phyloP scores from a whole-genome alignment of 2,329 filamentous ascomycete genomes.

The Fusarium papillatum region DNA sequence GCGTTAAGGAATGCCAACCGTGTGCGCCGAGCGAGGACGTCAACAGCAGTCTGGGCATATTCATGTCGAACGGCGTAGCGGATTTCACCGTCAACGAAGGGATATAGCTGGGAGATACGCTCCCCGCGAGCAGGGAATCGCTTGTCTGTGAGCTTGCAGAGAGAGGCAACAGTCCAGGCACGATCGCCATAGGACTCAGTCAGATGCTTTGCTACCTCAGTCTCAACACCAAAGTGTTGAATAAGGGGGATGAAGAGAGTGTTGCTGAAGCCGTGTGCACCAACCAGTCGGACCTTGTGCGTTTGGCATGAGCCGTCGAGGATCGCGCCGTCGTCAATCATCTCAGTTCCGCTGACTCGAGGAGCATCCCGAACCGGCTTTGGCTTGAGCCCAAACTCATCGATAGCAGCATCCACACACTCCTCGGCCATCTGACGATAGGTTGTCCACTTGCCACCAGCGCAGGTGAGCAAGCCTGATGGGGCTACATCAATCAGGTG shows the following conservation, averaged over 20 bases:
- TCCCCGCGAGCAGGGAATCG: slow-evolving; percentile 88
- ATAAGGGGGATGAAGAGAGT: slow-evolving; percentile 95
- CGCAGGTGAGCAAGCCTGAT: slow-evolving; percentile 86
- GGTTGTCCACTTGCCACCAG: slow-evolving; percentile 93
- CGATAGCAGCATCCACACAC: slow-evolving; percentile 84
- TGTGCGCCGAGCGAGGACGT: slow-evolving; percentile 88
- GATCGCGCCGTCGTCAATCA: slow-evolving; percentile 77
- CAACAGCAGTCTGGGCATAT: slow-evolving; percentile 91
- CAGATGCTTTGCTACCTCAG: slow-evolving; percentile 91
- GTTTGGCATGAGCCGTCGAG: slow-evolving; percentile 82
- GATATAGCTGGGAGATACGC: slow-evolving; percentile 85
- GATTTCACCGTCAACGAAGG: slow-evolving; percentile 93
- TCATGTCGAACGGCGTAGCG: slow-evolving; percentile 90
- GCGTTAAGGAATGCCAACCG: slow-evolving; percentile 92
- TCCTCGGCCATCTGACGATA: slow-evolving; percentile 96
- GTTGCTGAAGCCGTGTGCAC: slow-evolving; percentile 89
- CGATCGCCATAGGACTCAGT: slow-evolving; percentile 91
- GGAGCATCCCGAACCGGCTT: slow-evolving; percentile 71
- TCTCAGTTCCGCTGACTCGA: slow-evolving; percentile 77
- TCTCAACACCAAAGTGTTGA: slow-evolving; percentile 93
- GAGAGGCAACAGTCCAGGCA: slow-evolving; percentile 89
- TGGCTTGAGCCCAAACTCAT: slow-evolving; percentile 74
- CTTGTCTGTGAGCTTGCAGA: slow-evolving; percentile 81
- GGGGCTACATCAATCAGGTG: slow-evolving; percentile 86
- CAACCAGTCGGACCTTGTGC: slow-evolving; percentile 84